phyloP scores from a whole-genome alignment of 169 alveolate species.

The Cryptosporidium meleagridis region DNA sequence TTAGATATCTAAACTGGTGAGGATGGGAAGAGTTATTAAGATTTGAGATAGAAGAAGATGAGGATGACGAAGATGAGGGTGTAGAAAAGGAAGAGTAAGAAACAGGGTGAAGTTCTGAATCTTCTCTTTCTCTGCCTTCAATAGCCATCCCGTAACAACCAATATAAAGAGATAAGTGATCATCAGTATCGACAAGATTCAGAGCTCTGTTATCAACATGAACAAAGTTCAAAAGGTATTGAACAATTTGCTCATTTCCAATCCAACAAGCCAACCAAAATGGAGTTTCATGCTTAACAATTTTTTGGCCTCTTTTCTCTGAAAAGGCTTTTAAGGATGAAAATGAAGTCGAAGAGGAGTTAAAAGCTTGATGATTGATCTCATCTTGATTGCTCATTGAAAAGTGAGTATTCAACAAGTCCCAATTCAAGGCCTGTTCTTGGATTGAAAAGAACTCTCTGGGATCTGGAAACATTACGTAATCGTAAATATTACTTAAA shows the following conservation, averaged over 20 bases:
- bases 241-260: constrained; percentile 80
- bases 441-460: constrained; percentile 14
- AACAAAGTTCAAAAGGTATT: constrained; percentile 11
- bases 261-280: constrained; percentile 81
- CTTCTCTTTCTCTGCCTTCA: background rate
- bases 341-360: background rate
- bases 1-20: background rate
- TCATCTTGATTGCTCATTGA: background rate
- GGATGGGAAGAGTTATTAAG: background rate
- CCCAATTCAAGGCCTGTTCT: constrained; percentile 3
- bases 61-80: too few relatives aligned
- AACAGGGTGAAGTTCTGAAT: background rate
- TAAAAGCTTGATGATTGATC: too few relatives aligned
- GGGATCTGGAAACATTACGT: constrained; percentile 41
- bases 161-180: background rate
- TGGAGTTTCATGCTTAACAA: constrained; percentile 79
- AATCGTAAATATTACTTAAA: constrained; percentile 42
- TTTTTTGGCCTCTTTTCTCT: constrained; percentile 14
- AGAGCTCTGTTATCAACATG: constrained; percentile 30
- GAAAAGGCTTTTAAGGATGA: constrained; percentile 3
- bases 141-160: constrained; percentile 9
- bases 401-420: background rate
- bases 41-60: too few relatives aligned
- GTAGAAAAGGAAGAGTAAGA: background rate
- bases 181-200: background rate